These are phyloP conservation scores for Camelina neglecta DNA, from an alignment of 345 rosid genomes.

Conservation along the genomic window DNA sequence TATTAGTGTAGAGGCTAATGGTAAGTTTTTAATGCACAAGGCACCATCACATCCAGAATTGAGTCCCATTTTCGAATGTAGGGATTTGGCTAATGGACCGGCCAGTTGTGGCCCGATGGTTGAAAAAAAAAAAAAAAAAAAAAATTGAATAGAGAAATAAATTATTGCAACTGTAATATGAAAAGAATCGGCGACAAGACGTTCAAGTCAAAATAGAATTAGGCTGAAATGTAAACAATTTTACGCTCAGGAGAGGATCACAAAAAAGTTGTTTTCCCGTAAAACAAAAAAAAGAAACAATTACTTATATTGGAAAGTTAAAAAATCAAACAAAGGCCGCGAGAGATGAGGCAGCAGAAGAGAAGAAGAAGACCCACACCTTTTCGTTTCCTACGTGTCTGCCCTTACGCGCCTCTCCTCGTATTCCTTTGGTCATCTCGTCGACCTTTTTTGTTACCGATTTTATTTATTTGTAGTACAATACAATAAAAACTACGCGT, in stretches of 20 bases:
- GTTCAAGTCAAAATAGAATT: constrained; percentile 41
- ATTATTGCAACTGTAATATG: constrained; percentile 33
- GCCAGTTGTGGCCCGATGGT: no score
- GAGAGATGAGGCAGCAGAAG: constrained; percentile 7
- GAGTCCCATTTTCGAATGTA: no score
- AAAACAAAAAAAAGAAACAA: constrained; percentile 2
- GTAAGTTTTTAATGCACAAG: no score
- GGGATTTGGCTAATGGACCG: no score
- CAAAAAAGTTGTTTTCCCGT: constrained; percentile 15
- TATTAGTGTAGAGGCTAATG: accelerated
- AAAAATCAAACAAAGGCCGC: constrained; percentile 42
- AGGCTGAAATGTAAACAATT: constrained; percentile 34
- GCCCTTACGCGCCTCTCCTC: constrained; percentile 30
- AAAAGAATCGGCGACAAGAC: constrained; percentile 44
- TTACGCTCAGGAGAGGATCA: constrained; percentile 34
- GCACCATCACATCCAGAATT: no score
- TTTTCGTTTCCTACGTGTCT: constrained; percentile 46
- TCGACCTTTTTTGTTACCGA: constrained; percentile 41
- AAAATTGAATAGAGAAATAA: background rate
- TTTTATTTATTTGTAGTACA: background rate
- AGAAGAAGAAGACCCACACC: constrained; percentile 1
- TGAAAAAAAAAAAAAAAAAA: background rate
- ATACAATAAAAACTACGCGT: background rate
- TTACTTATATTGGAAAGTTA: constrained; percentile 19
- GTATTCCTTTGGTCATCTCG: constrained; percentile 17